Evolutionary conservation across 140 eudicot genomes (phyloP).

Genomic region (Stevia rebaudiana): DNA sequence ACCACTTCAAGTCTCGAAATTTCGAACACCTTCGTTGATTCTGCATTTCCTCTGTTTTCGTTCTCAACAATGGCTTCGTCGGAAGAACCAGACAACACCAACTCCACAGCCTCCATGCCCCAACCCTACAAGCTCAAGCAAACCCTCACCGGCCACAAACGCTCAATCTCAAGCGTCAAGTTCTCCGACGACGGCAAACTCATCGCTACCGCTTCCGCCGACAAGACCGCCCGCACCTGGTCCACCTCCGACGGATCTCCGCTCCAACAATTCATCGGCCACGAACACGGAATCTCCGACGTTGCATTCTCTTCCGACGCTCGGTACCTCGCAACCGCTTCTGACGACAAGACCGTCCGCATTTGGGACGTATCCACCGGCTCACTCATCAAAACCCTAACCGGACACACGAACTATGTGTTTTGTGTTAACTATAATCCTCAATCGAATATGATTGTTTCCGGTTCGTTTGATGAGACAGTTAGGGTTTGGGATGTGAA

Average conservation of each 20-base stretch:
- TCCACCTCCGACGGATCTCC: slow-evolving; percentile 40
- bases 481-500: slow-evolving; percentile 91
- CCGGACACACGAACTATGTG: slow-evolving; percentile 77
- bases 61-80: slow-evolving; percentile 31
- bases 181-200: slow-evolving; percentile 85
- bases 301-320: slow-evolving; percentile 80
- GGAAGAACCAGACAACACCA: slow-evolving; percentile 22
- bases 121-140: slow-evolving; percentile 66
- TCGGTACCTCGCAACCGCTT: slow-evolving; percentile 78
- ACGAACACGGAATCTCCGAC: slow-evolving; percentile 79
- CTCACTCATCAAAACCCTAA: slow-evolving; percentile 54
- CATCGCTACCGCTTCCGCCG: slow-evolving; percentile 89
- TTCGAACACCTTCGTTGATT: not conserved
- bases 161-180: slow-evolving; percentile 74
- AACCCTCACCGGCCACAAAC: slow-evolving; percentile 74
- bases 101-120: slow-evolving; percentile 9
- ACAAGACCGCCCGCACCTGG: slow-evolving; percentile 63
- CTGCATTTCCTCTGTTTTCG: not conserved
- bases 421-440: slow-evolving; percentile 75
- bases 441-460: slow-evolving; percentile 68
- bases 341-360: slow-evolving; percentile 81
- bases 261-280: slow-evolving; percentile 55
- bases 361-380: slow-evolving; percentile 69
- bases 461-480: slow-evolving; percentile 91
- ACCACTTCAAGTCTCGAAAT: not conserved